Conservation (phyloP, 495 filamentous ascomycete species). For the Penicillium riverlandense region DNA sequence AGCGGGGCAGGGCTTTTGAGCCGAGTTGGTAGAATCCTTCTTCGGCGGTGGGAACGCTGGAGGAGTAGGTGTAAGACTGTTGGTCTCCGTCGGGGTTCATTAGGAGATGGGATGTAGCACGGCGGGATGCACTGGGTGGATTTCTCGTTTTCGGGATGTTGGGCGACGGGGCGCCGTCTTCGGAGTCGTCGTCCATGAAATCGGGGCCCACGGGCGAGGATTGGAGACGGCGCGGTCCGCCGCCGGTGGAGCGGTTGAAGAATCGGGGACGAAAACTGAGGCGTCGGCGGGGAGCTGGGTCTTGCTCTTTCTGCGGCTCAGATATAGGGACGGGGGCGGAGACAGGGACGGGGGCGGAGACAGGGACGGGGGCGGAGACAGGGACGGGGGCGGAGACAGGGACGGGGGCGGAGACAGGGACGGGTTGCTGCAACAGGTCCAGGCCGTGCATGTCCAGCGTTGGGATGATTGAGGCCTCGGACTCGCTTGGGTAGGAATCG, state of each 20-base stretch:
- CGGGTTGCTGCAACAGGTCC: slow-evolving; percentile 10
- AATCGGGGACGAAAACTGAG: slow-evolving; percentile 32
- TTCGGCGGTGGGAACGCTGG: background rate
- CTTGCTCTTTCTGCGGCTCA: slow-evolving; percentile 12
- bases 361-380: slow-evolving; percentile 2
- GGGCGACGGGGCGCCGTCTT: slow-evolving; percentile 30
- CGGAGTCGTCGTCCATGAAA: slow-evolving; percentile 12
- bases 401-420: slow-evolving; percentile 1
- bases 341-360: slow-evolving; percentile 1
- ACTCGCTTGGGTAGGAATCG: slow-evolving; percentile 17
- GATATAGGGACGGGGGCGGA: slow-evolving; percentile 3
- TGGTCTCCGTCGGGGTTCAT: slow-evolving; percentile 3
- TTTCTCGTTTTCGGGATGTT: slow-evolving; percentile 26
- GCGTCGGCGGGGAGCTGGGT: slow-evolving; percentile 21
- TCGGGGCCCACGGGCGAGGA: slow-evolving; percentile 19
- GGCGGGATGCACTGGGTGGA: slow-evolving; percentile 2
- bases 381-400: slow-evolving; percentile 6
- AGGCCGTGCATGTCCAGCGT: slow-evolving; percentile 24
- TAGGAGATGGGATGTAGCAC: slow-evolving; percentile 17
- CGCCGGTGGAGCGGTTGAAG: slow-evolving; percentile 21
- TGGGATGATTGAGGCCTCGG: slow-evolving; percentile 22
- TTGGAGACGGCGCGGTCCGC: slow-evolving; percentile 15
- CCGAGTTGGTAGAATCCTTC: slow-evolving; percentile 2
- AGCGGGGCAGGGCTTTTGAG: slow-evolving; percentile 17
- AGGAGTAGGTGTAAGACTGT: slow-evolving; percentile 1